A percentile compares a stretch with the other conserved stretches of the same genome.
Conservation (phyloP, 495 filamentous ascomycete species). For the Penicillium desertorum region DNA sequence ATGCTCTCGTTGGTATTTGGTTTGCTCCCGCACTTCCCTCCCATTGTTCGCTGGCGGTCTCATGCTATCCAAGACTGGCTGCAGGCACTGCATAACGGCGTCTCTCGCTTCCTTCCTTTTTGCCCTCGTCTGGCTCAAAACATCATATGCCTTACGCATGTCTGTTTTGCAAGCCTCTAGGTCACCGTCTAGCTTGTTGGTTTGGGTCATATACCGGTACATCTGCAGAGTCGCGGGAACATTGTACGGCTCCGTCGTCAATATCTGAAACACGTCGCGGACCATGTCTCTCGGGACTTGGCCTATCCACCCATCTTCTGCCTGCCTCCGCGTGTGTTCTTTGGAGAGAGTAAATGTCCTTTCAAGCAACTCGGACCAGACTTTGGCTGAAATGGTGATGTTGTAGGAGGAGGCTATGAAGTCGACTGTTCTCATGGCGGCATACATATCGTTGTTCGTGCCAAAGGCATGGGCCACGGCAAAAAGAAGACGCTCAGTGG, state of each 20-base stretch:
- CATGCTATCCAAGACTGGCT: constrained; percentile 16
- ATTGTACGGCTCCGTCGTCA: constrained; percentile 58
- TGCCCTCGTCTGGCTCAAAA: constrained; percentile 31
- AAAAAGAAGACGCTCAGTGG: constrained; percentile 53
- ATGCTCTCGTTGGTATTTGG: background rate
- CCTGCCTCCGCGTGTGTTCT: constrained; percentile 18
- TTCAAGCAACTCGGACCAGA: constrained; percentile 60
- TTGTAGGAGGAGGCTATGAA: constrained; percentile 57
- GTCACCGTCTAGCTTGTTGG: constrained; percentile 17
- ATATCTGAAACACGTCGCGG: constrained; percentile 49
- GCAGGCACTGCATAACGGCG: constrained; percentile 28
- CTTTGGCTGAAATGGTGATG: constrained; percentile 44
- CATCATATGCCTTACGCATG: constrained; percentile 34
- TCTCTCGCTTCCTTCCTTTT: constrained; percentile 28
- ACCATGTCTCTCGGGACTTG: constrained; percentile 45
- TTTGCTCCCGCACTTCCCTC: background rate
- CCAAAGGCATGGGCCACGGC: constrained; percentile 60
- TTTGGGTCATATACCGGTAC: constrained; percentile 52
- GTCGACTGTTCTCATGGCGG: constrained; percentile 54
- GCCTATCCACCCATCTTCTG: constrained; percentile 13
- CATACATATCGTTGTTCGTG: constrained; percentile 54
- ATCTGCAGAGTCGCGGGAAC: constrained; percentile 53
- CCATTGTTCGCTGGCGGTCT: background rate
- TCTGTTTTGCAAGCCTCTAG: constrained; percentile 27
- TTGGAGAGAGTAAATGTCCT: constrained; percentile 56